Evolutionary conservation across 2,329 filamentous ascomycete genomes (phyloP), one percentile per base, ranked within the genome.

Genomic region (Trichoderma brevicompactum): DNA sequence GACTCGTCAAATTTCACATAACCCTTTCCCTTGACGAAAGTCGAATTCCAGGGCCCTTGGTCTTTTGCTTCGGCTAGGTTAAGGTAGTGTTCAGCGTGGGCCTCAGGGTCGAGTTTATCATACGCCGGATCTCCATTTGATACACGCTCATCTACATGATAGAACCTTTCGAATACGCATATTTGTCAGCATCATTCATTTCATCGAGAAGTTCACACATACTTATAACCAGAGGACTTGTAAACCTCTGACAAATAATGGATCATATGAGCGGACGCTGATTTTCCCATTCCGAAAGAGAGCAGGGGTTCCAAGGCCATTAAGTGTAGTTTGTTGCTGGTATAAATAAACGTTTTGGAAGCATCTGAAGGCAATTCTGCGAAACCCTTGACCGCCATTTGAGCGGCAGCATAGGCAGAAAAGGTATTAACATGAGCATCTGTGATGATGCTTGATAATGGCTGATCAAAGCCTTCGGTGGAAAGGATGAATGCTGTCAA

Each of bases 241-340:
- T 62, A 62, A 6, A 49, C 59, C 9, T 62, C 59, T 2, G 59
- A 23, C 12, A 62, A 15, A 10, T 62, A 62, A 43, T 62, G 59
- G n/a, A 62, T 62, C 59, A 62, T 62, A 9, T 62, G 59, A 13
- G 59, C 59, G 1, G 48, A 13, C 4, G 44, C 59, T 13, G 59
- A 53, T 36, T 62, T 62, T 7, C 59, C 59, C 38, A 62, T 62
- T 15, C 59, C 59, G 13, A 49, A 40, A 17, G 59, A 62, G 19
- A 62, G 28, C 1, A 62, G 44, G 7, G 59, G 59, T 38, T 62
- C 59, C 2, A 62, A 23, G 2, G 36, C 17, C 59, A 62, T 53
- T 5, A 52, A 17, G 36, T 62, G 36, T 38, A 62, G 46, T n/a
- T 62, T 62, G 13, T 62, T 62, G 7, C 48, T 8, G 4, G 59